Base-by-base conservation (phyloP, 2,329 filamentous ascomycete genomes). In the Aspergillus fructus region DNA sequence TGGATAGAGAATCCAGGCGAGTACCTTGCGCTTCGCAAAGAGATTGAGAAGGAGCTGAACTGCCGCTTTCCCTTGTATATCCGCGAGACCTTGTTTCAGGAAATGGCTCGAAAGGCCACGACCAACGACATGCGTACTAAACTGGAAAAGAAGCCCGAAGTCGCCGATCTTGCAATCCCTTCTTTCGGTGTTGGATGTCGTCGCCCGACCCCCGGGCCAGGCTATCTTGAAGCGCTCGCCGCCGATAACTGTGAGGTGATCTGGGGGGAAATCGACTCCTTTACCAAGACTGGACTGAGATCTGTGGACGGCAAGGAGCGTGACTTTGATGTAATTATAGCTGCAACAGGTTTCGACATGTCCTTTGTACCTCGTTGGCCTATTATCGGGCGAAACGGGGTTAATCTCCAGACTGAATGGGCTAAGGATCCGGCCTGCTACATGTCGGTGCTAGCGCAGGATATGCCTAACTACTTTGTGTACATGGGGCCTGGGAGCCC, bases 401-500 rank as follows among this genome's bases (percentile, higher is more conserved):
- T 40, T 6, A n/a, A 40, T 8, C 37, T 40, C 5, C 72, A 77
- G 40, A 76, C 79, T 53, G 70, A 74, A 19, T 82, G 79, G 79
- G 69, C 69, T 6, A 63, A 72, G 17, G 70, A 73, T 17, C 67
- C 75, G n/a, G 69, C 73, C 30, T 74, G 73, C 7, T 83, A 83
- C 66, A 64, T 81, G 6, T 78, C 78, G 6, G 61, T 81, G 8
- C 74, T 76, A 0, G 76, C 76, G 5, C 72, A 77, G 0, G 72
- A 75, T 3, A 79, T 80, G 60, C 80, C 80, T 13, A 81, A 81
- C 62, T 80, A 73, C 55, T 74, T 72, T 51, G 71, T 67, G 7
- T 68, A 71, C 40, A 65, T 73, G 17, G 67, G 64, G 8, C 66
- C 67, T 7, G 64, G 70, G 51, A 73, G 72, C 1, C 74, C 75